Evolutionary conservation across 2,329 filamentous ascomycete genomes (phyloP).

Genomic region (Fusarium albidum): DNA sequence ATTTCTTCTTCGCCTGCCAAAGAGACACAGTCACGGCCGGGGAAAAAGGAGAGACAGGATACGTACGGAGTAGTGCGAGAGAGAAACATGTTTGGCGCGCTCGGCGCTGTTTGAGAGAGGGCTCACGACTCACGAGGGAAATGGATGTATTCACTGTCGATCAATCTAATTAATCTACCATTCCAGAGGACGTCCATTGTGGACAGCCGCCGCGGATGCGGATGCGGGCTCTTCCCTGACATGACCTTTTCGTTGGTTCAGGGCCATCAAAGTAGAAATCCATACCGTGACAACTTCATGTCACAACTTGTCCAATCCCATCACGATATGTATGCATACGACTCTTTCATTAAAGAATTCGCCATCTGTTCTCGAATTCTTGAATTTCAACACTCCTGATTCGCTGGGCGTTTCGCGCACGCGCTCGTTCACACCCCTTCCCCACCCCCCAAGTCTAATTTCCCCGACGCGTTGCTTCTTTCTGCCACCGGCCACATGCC

Average conservation of each 20-base stretch:
- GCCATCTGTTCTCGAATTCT: no score
- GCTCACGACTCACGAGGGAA: no score
- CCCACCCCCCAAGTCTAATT: conserved; percentile 25
- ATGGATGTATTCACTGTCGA: conserved; percentile 11
- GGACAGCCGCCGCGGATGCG: conserved; percentile 6
- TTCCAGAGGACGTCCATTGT: conserved; percentile 2
- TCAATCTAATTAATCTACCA: conserved; percentile 5
- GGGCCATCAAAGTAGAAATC: not conserved
- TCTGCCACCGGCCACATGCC: conserved; percentile 13
- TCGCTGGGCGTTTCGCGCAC: conserved; percentile 17
- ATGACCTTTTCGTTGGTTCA: no score
- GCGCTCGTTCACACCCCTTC: conserved; percentile 1
- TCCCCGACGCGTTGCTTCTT: conserved; percentile 31
- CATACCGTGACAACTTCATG: not conserved
- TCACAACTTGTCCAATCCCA: conserved; percentile 2
- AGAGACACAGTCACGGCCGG: not conserved
- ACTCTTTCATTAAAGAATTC: not conserved
- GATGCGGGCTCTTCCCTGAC: not conserved
- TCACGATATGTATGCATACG: conserved; percentile 1
- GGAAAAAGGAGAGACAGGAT: conserved; percentile 4
- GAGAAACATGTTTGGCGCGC: conserved; percentile 10
- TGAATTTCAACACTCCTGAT: conserved; percentile 14
- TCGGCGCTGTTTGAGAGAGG: not conserved
- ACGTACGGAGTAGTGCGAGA: not conserved
- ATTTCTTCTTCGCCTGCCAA: not conserved